Base-by-base conservation (phyloP, 176 grass and related monocot species). In the Cenchrus purpureus region DNA sequence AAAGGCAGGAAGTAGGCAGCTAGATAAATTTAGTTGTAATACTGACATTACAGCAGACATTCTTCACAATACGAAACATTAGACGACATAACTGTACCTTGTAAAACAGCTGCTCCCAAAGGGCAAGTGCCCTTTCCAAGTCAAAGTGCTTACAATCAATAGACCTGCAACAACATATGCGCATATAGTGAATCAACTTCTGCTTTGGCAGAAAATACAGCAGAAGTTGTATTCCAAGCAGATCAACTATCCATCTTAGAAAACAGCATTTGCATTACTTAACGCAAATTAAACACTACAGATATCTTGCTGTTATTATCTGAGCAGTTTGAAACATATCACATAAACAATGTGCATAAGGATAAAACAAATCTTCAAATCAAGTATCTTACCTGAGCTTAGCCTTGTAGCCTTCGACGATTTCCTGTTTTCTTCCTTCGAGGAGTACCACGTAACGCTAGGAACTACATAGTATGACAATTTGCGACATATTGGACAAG, bases 111-210 rank as follows among this genome's bases (percentile, higher is more conserved):
- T 94, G 71, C 86, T 79, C 25, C 92, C 92, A 90, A 97, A 97
- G 34, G 95, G 65, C 95, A 97, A 12, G 84, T 92, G 59, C 83
- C 88, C 82, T 83, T 82, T 82, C 95, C 95, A 97, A 95, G 83
- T 97, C 92, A 53, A 97, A 97, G 78, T 97, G 94, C 82, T 91
- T 97, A 81, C 95, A 97, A 90, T 93, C 89, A 86, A 95, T 97
- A 54, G 89, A 93, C 87, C 95, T 97, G 85, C 72, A 69, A 85
- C 54, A n/a, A 72, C 55, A 82, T 79, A 90, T 61, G 22, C 45
- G 10, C 61, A 28, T 31, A 69, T 85, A 76, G 70, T 84, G 19
- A 68, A 68, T 84, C 6, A 12, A 61, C 19, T 42, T 79, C 75
- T 59, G 76, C 68, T 58, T 15, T 37, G 65, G 42, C 69, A 88